Percentiles rank a stretch among this genome's conserved stretches.
These are phyloP conservation scores for Protoeuglena noctilucae DNA, from an alignment of 139 green algal species.

Conservation along the genomic window DNA sequence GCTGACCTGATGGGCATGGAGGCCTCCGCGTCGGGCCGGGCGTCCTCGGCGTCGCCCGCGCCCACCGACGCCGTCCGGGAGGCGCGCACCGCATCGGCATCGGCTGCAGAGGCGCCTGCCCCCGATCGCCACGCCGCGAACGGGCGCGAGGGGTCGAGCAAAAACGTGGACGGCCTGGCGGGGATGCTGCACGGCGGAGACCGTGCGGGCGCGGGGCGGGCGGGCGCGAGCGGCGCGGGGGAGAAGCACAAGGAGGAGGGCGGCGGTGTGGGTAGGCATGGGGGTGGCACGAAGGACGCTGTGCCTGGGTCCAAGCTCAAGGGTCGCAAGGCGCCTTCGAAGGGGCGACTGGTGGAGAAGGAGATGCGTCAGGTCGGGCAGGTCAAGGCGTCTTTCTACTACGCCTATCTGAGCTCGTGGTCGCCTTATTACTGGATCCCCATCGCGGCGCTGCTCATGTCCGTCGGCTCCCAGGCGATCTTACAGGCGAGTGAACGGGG, in stretches of 20 bases:
- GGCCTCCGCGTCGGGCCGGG: too few species aligned
- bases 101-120: too few species aligned
- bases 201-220: conserved; percentile 9
- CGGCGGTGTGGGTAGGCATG: too few species aligned
- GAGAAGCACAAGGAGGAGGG: too few species aligned
- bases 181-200: conserved; percentile 2
- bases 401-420: conserved; percentile 15
- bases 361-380: conserved; percentile 19
- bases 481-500: too few species aligned
- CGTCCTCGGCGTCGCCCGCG: too few species aligned
- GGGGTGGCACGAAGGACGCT: conserved; percentile 23
- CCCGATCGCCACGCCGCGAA: too few species aligned
- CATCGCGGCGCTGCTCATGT: too few species aligned
- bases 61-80: too few species aligned
- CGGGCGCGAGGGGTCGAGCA: conserved; percentile 23
- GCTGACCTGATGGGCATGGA: neutral
- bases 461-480: too few species aligned
- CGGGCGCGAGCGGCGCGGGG: too few species aligned
- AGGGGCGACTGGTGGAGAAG: conserved; percentile 33
- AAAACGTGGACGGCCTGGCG: conserved; percentile 12
- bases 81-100: too few species aligned
- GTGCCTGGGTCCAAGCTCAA: conserved; percentile 14
- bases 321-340: conserved; percentile 43
- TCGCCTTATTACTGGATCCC: conserved; percentile 11
- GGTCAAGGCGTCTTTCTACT: conserved; percentile 13